Conservation (phyloP, 176 grass and related monocot genomes). For the Bolboschoenus planiculmis region DNA sequence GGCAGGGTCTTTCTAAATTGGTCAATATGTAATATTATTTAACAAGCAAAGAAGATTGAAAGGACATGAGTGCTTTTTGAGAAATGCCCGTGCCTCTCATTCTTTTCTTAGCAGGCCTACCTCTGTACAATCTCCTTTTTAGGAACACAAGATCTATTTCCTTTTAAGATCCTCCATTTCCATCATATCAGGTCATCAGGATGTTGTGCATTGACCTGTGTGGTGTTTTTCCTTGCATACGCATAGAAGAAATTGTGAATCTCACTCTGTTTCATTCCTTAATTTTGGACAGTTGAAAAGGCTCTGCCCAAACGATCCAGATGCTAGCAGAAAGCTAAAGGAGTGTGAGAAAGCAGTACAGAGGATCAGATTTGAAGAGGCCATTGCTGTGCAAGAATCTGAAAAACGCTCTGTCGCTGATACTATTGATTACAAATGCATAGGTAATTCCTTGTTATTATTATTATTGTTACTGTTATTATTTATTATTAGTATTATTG, state of each 20-base stretch:
- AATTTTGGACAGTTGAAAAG: slow-evolving; percentile 62
- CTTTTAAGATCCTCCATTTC: background rate
- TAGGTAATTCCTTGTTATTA: slow-evolving; percentile 37
- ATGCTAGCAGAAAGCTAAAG: slow-evolving; percentile 84
- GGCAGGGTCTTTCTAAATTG: background rate
- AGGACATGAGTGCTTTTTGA: background rate
- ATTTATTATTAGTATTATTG: background rate
- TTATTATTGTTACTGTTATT: background rate
- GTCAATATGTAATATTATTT: background rate
- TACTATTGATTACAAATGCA: slow-evolving; percentile 59
- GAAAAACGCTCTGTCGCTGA: slow-evolving; percentile 41
- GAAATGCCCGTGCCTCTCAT: background rate
- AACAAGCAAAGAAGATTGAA: background rate
- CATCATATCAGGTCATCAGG: background rate
- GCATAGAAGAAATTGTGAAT: background rate
- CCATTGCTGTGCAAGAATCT: slow-evolving; percentile 53
- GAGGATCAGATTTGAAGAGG: slow-evolving; percentile 84
- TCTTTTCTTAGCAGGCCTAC: background rate
- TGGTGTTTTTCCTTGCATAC: background rate
- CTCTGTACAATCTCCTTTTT: background rate
- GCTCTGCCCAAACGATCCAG: slow-evolving; percentile 73
- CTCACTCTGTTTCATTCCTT: background rate
- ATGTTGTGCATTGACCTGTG: background rate
- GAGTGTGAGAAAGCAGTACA: slow-evolving; percentile 94
- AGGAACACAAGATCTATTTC: background rate